phyloP scores from a whole-genome alignment of 2,329 filamentous ascomycete species.

The Claviceps pusilla region DNA sequence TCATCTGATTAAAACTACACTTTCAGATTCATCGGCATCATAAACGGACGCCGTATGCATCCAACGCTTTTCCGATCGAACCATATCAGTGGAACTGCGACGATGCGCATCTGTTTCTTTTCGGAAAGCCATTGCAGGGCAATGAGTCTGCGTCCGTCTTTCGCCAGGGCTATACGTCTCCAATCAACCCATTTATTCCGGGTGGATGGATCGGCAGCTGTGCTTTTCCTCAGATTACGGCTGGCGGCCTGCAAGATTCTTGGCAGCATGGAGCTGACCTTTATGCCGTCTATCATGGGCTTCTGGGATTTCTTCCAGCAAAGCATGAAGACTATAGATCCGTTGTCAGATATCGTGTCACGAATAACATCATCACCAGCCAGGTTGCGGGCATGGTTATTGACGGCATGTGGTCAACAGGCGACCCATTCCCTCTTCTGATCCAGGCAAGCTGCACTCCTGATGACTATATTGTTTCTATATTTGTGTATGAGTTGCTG shows the following conservation, averaged over 20 bases:
- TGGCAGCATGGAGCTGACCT: conserved; percentile 64
- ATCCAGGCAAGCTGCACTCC: conserved; percentile 22
- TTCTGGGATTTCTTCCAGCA: conserved; percentile 51
- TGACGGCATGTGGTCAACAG: conserved; percentile 48
- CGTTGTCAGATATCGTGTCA: conserved; percentile 52
- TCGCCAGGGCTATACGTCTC: conserved; percentile 48
- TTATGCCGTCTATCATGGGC: conserved; percentile 57
- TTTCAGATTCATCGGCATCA: conserved; percentile 63
- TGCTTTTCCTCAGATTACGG: conserved; percentile 68
- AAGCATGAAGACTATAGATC: conserved; percentile 25
- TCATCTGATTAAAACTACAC: not conserved
- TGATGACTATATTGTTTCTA: not conserved
- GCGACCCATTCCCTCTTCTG: conserved; percentile 28
- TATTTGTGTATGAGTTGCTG: not conserved
- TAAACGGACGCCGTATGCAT: conserved; percentile 67
- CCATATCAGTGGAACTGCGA: conserved; percentile 58
- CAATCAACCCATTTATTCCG: conserved; percentile 51
- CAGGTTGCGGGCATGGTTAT: conserved; percentile 67
- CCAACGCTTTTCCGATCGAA: conserved; percentile 63
- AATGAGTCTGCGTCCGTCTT: conserved; percentile 40
- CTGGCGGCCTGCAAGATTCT: conserved; percentile 55
- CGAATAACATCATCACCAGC: conserved; percentile 68
- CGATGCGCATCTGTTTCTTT: conserved; percentile 55
- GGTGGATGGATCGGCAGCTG: conserved; percentile 59
- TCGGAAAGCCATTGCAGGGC: conserved; percentile 40